A percentile compares a stretch with the other conserved stretches of the same genome.
Conservation (phyloP, 768 basidiomycete genomes). For the Xerocomus potaroensis region DNA sequence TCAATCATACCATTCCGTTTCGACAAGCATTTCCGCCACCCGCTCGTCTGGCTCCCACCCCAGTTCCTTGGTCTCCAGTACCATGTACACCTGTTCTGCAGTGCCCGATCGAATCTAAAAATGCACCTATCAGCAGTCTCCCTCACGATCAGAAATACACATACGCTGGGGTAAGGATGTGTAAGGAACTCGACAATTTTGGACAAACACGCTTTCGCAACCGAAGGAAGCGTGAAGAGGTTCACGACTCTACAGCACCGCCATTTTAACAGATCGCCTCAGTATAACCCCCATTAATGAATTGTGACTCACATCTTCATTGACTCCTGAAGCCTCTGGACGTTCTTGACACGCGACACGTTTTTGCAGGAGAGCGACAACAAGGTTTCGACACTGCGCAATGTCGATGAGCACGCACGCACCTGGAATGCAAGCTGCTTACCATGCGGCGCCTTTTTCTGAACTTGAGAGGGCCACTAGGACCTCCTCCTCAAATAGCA, state of each 20-base stretch:
- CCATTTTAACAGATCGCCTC: constrained; percentile 14
- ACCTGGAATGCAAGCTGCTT: constrained; percentile 23
- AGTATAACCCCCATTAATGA: constrained; percentile 12
- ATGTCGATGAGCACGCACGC: constrained; percentile 10
- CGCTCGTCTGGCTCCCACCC: constrained; percentile 56
- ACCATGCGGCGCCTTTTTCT: constrained; percentile 51
- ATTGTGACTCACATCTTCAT: constrained; percentile 73
- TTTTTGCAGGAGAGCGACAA: constrained; percentile 57
- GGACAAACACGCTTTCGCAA: constrained; percentile 40
- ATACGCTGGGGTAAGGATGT: constrained; percentile 79
- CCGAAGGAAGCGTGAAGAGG: constrained; percentile 48
- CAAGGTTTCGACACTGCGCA: constrained; percentile 48
- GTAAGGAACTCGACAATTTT: constrained; percentile 58
- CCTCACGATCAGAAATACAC: constrained; percentile 20
- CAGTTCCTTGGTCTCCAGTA: constrained; percentile 66
- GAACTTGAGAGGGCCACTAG: constrained; percentile 47
- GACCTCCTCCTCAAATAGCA: constrained; percentile 66
- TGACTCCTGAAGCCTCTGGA: constrained; percentile 74
- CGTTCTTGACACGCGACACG: constrained; percentile 68
- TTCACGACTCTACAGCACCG: constrained; percentile 52
- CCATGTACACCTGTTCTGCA: constrained; percentile 79
- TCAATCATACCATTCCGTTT: constrained; percentile 72
- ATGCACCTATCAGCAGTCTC: constrained; percentile 5
- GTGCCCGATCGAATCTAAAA: constrained; percentile 71
- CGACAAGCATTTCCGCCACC: constrained; percentile 65